Evolutionary conservation across 2,329 filamentous ascomycete species (phyloP).

Genomic region (Magnaporthales sp.): DNA sequence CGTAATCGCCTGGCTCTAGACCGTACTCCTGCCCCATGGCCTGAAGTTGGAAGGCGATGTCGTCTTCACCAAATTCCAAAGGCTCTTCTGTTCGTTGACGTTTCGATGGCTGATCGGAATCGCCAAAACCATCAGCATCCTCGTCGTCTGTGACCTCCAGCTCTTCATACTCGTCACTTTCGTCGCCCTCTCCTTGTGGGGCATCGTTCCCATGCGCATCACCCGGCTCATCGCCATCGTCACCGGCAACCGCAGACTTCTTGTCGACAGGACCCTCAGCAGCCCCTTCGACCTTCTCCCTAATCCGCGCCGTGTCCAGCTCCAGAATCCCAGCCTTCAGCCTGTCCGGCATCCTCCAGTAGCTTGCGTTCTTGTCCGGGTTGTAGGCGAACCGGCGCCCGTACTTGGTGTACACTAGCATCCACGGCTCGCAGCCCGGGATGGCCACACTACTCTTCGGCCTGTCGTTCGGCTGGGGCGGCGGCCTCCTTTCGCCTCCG

Average conservation of each 20-base stretch:
- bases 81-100: slow-evolving; percentile 40
- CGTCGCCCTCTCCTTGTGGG: slow-evolving; percentile 33
- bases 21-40: slow-evolving; percentile 84
- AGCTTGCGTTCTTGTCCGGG: slow-evolving; percentile 73
- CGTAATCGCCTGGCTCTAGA: slow-evolving; percentile 68
- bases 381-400: slow-evolving; percentile 89
- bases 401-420: slow-evolving; percentile 87
- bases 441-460: slow-evolving; percentile 74
- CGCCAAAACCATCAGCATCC: slow-evolving; percentile 42
- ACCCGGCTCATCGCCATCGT: slow-evolving; percentile 18
- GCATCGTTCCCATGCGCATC: slow-evolving; percentile 14
- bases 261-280: slow-evolving; percentile 9
- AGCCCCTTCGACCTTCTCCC: slow-evolving; percentile 38
- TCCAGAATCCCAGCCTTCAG: slow-evolving; percentile 69
- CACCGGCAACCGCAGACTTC: slow-evolving; percentile 12
- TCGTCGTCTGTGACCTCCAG: slow-evolving; percentile 57
- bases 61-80: slow-evolving; percentile 85
- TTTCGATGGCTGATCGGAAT: slow-evolving; percentile 37
- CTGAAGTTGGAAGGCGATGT: slow-evolving; percentile 86
- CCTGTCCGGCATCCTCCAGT: slow-evolving; percentile 89
- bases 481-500: slow-evolving; percentile 48
- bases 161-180: slow-evolving; percentile 71
- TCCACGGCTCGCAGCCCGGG: slow-evolving; percentile 76
- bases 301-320: slow-evolving; percentile 63
- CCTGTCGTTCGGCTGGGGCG: slow-evolving; percentile 65